Evolutionary conservation across 495 filamentous ascomycete species (phyloP).

Genomic region (Cercophora samala): DNA sequence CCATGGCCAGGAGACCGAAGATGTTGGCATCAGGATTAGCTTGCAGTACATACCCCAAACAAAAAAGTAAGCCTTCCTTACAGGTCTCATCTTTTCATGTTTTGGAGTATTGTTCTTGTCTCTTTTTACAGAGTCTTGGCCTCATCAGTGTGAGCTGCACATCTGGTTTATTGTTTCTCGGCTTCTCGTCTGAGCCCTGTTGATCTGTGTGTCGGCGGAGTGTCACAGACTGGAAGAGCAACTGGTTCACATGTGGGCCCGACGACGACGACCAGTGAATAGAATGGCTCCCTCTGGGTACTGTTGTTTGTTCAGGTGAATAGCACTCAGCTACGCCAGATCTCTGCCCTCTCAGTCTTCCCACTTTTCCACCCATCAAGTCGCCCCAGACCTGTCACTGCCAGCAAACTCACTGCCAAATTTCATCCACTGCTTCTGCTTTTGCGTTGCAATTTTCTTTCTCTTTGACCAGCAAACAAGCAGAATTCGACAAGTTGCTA

Average conservation of each 20-base stretch:
- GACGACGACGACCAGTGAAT: neutral
- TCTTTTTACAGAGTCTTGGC: neutral
- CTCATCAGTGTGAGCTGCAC: neutral
- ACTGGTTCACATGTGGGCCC: neutral
- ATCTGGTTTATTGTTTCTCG: neutral
- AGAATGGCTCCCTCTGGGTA: neutral
- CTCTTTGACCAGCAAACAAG: neutral
- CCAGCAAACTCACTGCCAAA: neutral
- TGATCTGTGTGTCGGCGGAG: neutral
- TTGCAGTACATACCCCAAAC: neutral
- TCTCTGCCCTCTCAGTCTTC: neutral
- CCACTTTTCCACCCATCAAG: neutral
- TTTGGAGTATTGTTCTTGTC: neutral
- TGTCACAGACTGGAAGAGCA: neutral
- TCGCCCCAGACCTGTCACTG: neutral
- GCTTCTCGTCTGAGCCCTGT: neutral
- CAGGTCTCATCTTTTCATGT: neutral
- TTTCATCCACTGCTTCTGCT: neutral
- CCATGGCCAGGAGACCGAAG: neutral
- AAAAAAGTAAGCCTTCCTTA: neutral
- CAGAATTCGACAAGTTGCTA: neutral
- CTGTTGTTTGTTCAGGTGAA: neutral
- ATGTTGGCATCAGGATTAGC: neutral
- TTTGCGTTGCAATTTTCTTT: neutral
- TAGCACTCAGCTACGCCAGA: neutral